A percentile compares a stretch with the other conserved stretches of the same genome.
phyloP scores from a whole-genome alignment of 192 early-diverging fungal species.

The Mortierella hygrophila region DNA sequence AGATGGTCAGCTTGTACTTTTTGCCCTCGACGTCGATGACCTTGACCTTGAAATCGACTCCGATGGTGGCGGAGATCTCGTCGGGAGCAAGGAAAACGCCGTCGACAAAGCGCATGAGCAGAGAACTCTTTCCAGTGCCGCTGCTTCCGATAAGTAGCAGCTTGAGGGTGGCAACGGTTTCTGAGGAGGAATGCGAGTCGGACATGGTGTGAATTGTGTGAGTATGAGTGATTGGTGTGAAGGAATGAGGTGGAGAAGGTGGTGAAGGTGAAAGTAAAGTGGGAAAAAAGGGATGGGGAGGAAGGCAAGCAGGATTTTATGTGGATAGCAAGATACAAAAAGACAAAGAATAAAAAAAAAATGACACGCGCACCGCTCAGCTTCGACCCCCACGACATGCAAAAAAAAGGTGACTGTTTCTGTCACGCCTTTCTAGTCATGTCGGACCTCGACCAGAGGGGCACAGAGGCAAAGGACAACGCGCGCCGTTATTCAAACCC shows the following conservation, averaged over 20 bases:
- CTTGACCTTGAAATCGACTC: conserved; percentile 99
- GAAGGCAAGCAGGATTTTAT: not conserved
- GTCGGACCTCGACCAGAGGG: not conserved
- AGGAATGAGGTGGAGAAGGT: not conserved
- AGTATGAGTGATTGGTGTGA: not conserved
- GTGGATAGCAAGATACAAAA: not conserved
- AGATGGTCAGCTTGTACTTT: conserved; percentile 97
- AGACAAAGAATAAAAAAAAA: not conserved
- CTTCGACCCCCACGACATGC: not conserved
- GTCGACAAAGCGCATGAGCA: conserved; percentile 94
- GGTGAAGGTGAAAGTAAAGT: not conserved
- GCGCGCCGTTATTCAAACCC: not conserved
- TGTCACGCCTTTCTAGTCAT: not conserved
- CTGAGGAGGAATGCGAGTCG: conserved; percentile 48
- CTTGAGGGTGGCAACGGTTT: conserved; percentile 90
- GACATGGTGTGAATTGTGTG: conserved; percentile 14
- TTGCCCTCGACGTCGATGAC: conserved; percentile 85
- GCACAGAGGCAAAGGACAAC: not conserved
- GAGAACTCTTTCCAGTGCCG: conserved; percentile 94
- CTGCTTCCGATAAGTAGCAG: conserved; percentile 95
- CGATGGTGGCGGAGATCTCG: conserved; percentile 91
- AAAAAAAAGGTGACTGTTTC: not conserved
- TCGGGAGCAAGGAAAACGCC: conserved; percentile 94
- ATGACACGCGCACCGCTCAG: too few relatives aligned
- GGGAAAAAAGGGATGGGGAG: not conserved